Conservation (phyloP, 352 stramenopile genomes). For the Blastocystis sp. region DNA sequence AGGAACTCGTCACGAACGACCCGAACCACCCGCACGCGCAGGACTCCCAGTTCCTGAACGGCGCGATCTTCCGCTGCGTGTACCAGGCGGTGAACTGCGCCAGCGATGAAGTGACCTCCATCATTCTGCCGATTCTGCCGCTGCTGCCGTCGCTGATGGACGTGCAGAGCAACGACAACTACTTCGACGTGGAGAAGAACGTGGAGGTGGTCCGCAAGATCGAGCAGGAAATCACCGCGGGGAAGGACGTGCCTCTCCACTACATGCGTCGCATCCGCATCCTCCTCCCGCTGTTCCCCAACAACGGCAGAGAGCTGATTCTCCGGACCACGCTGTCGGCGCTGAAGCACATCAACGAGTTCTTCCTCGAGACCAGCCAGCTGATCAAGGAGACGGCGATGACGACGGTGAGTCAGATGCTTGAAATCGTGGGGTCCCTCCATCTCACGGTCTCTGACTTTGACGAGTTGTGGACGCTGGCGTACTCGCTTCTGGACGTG, state of each 20-base stretch:
- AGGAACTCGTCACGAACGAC: neutral
- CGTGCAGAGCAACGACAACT: neutral
- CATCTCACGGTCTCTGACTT: neutral
- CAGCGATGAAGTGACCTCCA: neutral
- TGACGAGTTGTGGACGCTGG: neutral
- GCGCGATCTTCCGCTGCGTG: slow-evolving; percentile 46
- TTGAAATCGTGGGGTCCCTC: neutral
- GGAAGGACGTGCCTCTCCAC: slow-evolving; percentile 29
- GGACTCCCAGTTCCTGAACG: neutral
- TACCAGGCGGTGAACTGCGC: slow-evolving; percentile 50
- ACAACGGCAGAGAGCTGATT: neutral
- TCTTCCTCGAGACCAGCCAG: neutral
- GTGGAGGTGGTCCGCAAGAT: slow-evolving; percentile 13
- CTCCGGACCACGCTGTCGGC: neutral
- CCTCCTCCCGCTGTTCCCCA: neutral
- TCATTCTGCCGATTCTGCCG: slow-evolving; percentile 35
- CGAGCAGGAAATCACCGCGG: neutral
- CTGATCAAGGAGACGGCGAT: neutral
- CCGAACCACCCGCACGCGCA: neutral
- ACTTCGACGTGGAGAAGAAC: slow-evolving; percentile 30
- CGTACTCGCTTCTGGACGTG: neutral
- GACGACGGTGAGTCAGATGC: neutral
- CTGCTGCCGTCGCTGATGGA: slow-evolving; percentile 12
- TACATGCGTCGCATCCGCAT: slow-evolving; percentile 35
- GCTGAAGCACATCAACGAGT: slow-evolving; percentile 1